These are phyloP conservation scores for Stephania yunnanensis DNA, from an alignment of 164 flowering plant species.

Conservation along the genomic window DNA sequence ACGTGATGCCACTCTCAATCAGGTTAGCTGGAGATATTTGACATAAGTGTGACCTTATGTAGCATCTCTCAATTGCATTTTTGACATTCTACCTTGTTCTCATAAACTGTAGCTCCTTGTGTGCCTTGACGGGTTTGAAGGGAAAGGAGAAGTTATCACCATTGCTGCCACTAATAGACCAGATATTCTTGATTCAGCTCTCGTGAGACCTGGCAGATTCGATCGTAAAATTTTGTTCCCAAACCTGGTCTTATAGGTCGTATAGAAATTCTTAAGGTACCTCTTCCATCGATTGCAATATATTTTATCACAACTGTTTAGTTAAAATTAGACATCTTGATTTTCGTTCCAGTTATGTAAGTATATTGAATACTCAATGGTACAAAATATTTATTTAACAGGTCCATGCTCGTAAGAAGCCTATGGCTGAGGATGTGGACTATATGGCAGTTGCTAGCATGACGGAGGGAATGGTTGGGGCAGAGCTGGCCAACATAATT, in stretches of 20 bases:
- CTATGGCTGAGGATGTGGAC: constrained; percentile 95
- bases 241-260: constrained; percentile 87
- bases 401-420: constrained; percentile 98
- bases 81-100: neutral
- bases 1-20: constrained; percentile 98
- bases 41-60: neutral
- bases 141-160: constrained; percentile 90
- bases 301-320: neutral
- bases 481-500: constrained; percentile 90
- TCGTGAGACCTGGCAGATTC: constrained; percentile 93
- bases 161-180: constrained; percentile 98
- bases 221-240: constrained; percentile 82
- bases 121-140: constrained; percentile 97
- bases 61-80: neutral
- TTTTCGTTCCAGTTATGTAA: no score
- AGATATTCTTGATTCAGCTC: constrained; percentile 94
- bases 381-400: constrained; percentile 16
- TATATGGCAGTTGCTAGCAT: constrained; percentile 81
- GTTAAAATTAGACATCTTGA: neutral
- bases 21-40: constrained; percentile 40
- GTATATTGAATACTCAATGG: no score
- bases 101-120: constrained; percentile 68
- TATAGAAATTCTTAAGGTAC: constrained; percentile 77
- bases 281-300: neutral
- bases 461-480: constrained; percentile 97